Base-by-base conservation (phyloP, 768 basidiomycete species). In the Russula sp. region DNA sequence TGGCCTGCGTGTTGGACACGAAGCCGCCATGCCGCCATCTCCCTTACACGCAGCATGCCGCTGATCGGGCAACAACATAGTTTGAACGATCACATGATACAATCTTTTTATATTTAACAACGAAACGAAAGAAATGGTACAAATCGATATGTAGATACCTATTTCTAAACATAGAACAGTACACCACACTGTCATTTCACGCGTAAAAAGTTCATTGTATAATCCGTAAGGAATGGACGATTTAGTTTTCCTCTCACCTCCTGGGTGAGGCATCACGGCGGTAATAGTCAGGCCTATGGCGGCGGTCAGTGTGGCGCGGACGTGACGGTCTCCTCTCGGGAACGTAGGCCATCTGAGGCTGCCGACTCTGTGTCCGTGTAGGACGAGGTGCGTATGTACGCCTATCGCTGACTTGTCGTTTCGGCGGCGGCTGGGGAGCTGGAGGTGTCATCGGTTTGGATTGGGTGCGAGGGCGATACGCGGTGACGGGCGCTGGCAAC, bases 401-500 rank as follows among this genome's bases (percentile, higher is more conserved):
- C 65, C 52, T 56, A 32, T 66, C 65, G 44, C 65, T 66, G 44
- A 56, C 45, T 7, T 58, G 58, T 39, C 67, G 65, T 47, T 53
- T 54, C 53, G 64, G 64, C 13, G 65, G 47, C 3, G 47, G 47
- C 22, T 4, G 50, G 14, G 54, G 27, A 7, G 53, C 40, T 4
- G 54, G 27, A 7, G 53, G 34, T 4, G 42, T 37, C 11, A 42
- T 31, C 45, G 65, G 37, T 11, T 37, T 57, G 32, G 64, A 62
- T 40, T 57, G 59, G 47, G 67, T 63, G 14, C 58, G 61, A 34
- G 45, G 35, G 48, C 62, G 65, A 52, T 48, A 76, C 54, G 77
- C 69, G 47, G 73, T 76, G 51, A 77, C 75, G 20, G 80, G 80
- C 10, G 71, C 70, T 0, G 80, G 80, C 55, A 81, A 74, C 64